Evolutionary conservation across 1,284 basidiomycete genomes (phyloP).

Genomic region (Cryptococcus wingfieldii): DNA sequence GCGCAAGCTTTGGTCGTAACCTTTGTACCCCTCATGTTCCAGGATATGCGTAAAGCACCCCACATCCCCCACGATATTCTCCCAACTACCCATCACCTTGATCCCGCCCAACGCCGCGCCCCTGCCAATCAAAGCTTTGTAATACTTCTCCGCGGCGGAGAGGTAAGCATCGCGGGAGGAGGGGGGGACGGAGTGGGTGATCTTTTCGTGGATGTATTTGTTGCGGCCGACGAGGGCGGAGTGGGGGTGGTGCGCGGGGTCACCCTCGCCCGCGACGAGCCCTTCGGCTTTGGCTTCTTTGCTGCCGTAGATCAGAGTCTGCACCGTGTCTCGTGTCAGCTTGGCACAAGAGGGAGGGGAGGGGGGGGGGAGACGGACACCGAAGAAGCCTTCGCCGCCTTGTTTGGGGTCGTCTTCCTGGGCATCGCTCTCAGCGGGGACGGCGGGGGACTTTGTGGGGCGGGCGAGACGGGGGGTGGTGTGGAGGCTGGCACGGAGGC

Average conservation of each 20-base stretch:
- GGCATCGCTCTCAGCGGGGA: background rate
- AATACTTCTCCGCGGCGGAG: conserved; percentile 76
- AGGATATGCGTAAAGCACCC: conserved; percentile 70
- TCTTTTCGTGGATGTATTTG: conserved; percentile 74
- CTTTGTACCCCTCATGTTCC: conserved; percentile 84
- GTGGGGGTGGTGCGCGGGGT: conserved; percentile 54
- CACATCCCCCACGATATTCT: conserved; percentile 74
- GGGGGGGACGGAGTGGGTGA: conserved; percentile 80
- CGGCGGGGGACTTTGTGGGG: too few species aligned
- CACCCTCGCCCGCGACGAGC: conserved; percentile 60
- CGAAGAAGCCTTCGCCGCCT: conserved; percentile 31
- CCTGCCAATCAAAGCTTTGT: conserved; percentile 63
- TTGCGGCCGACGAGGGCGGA: conserved; percentile 77
- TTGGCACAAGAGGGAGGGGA: background rate
- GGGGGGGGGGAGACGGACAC: conserved; percentile 18
- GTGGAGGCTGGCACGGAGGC: too few species aligned
- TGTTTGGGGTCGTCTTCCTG: conserved; percentile 21
- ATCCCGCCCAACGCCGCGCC: conserved; percentile 60
- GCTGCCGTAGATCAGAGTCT: conserved; percentile 67
- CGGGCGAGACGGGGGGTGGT: too few species aligned
- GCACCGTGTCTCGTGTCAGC: conserved; percentile 7
- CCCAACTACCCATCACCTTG: conserved; percentile 88
- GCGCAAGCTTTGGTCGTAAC: conserved; percentile 58
- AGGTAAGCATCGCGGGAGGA: conserved; percentile 74
- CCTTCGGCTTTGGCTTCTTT: conserved; percentile 77